Evolutionary conservation across 2,329 filamentous ascomycete genomes (phyloP).

Genomic region (Thielaviopsis ethacetica): DNA sequence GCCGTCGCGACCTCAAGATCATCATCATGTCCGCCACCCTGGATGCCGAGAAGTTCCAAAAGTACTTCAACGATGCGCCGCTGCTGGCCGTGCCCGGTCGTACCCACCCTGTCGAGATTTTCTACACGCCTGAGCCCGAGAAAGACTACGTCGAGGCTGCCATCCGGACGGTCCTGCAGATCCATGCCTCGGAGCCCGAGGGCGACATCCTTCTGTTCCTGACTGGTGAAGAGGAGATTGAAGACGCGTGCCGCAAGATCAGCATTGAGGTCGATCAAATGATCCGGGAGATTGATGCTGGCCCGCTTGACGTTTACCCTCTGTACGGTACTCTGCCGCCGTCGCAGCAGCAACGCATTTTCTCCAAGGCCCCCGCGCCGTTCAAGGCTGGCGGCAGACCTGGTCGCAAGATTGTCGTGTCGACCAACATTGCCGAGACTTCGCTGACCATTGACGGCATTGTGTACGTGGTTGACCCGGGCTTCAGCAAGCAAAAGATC

Average conservation of each 20-base stretch:
- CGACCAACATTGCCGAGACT: constrained; percentile 96
- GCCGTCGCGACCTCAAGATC: constrained; percentile 83
- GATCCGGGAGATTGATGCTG: constrained; percentile 76
- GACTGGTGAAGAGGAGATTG: constrained; percentile 96
- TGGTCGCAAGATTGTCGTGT: constrained; percentile 85
- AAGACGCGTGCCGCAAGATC: constrained; percentile 89
- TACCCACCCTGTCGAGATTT: constrained; percentile 94
- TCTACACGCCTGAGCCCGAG: constrained; percentile 93
- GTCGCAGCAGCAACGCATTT: constrained; percentile 86
- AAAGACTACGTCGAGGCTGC: constrained; percentile 94
- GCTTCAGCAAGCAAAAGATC: constrained; percentile 98
- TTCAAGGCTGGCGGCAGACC: constrained; percentile 60
- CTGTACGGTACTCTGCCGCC: constrained; percentile 89
- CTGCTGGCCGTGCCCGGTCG: constrained; percentile 86
- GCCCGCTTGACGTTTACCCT: constrained; percentile 78
- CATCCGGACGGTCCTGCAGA: constrained; percentile 86
- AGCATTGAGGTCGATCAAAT: constrained; percentile 81
- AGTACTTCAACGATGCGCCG: constrained; percentile 89
- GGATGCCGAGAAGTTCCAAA: constrained; percentile 94
- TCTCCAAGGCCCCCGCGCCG: constrained; percentile 69
- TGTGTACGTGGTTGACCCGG: constrained; percentile 96
- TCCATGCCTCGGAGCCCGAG: constrained; percentile 81
- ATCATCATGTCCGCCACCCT: constrained; percentile 98
- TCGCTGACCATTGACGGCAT: constrained; percentile 97
- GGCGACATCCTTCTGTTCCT: constrained; percentile 90